Evolutionary conservation across 148 eudicot genomes (phyloP), one percentile per base, ranked within the genome.

Genomic region (Heliamphora exappendiculata): DNA sequence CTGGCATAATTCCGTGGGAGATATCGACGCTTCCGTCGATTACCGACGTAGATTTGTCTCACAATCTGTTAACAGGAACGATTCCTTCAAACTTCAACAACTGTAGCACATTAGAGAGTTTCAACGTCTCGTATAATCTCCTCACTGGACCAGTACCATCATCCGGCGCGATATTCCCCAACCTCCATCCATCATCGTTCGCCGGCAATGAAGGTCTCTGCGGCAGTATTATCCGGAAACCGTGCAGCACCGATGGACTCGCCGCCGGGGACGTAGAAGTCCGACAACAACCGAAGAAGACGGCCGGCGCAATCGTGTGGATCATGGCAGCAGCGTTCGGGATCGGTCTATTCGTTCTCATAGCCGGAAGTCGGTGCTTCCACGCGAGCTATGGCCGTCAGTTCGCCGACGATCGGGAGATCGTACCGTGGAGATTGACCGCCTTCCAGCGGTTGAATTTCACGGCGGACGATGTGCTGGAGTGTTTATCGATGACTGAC

Each of bases 1-100:
- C 87, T 4, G 99, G 99, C 8, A 95, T 91, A n/a, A 93, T 95
- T 69, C 99, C 99, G 0, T 93, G 98, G 98, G 94, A 93, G 79
- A 88, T 95, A 10, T 95, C 99, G 2, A 87, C 91, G 3, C 82
- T 95, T 13, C 96, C 96, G 22, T 82, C 94, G 3, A 93, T 95
- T 58, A 93, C 89, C 65, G 82, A 88, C 65, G 89, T 95, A 1
- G 97, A 95, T 86, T 78, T 95, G 6, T 87, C 96, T 0, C 69
- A 87, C 22, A 95, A 95, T 74, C 44, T 62, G 7, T 80, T 95
- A 9, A 79, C 87, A 0, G 99, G 99, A 33, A 75, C 87, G 6
- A 95, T 95, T 22, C 97, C 99, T 3, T 86, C 93, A 5, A 86
- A 78, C 71, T 95, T 95, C 66, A 90, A 81, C 31, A 86, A 78